Conservation (phyloP, 2,329 filamentous ascomycete species). For the Sporothrix luriei region DNA sequence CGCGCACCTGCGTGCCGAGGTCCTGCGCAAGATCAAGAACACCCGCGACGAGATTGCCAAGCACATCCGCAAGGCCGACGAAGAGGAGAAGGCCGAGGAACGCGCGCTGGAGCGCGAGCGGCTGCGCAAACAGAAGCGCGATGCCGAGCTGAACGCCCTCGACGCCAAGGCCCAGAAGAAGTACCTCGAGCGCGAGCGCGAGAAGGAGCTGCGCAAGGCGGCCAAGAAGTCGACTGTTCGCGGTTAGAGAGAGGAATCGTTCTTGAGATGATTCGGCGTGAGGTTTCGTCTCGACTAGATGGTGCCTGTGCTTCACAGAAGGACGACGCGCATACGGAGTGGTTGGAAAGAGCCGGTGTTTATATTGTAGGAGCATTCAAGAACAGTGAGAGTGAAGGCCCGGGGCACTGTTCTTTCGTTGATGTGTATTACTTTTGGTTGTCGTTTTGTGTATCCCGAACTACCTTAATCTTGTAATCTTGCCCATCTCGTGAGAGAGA, state of each 20-base stretch:
- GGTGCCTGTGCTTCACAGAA: neutral
- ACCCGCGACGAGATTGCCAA: constrained; percentile 79
- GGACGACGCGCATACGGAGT: neutral
- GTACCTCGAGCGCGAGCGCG: constrained; percentile 77
- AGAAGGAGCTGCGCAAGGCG: constrained; percentile 66
- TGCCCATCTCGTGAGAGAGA: constrained; percentile 5
- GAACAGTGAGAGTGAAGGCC: neutral
- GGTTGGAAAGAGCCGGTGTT: neutral
- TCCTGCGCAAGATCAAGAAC: constrained; percentile 77
- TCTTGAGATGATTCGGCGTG: neutral
- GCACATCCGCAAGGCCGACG: constrained; percentile 76
- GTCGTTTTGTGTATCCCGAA: constrained; percentile 8
- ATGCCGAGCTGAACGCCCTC: constrained; percentile 74
- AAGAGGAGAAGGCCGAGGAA: constrained; percentile 81
- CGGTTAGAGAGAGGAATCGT: constrained; percentile 44
- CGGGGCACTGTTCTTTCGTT: neutral
- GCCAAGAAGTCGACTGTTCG: constrained; percentile 59
- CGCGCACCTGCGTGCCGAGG: constrained; percentile 88
- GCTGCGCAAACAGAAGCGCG: constrained; percentile 85
- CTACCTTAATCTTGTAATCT: constrained; percentile 22
- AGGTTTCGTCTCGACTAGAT: neutral
- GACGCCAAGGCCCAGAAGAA: constrained; percentile 85
- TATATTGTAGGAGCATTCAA: neutral
- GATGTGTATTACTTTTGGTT: constrained; percentile 2
- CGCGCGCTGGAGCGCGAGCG: constrained; percentile 70